Evolutionary conservation across 139 green algal genomes (phyloP).

Genomic region (Raphidocelis subcapitata): DNA sequence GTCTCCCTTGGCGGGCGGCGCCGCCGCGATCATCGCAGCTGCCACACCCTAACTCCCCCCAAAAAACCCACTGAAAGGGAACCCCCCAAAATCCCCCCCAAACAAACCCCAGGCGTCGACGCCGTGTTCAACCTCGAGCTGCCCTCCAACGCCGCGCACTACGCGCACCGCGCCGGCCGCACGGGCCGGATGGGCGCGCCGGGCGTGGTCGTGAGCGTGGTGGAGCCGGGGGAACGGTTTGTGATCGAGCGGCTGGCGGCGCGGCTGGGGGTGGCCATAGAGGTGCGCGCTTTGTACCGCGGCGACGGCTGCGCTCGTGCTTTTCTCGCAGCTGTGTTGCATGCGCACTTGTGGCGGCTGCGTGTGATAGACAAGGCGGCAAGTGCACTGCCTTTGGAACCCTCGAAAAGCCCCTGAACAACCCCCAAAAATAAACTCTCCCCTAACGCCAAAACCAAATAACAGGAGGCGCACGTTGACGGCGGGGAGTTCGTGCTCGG

Average conservation of each 20-base stretch:
- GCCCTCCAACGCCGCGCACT: constrained; percentile 78
- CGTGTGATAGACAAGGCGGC: background rate
- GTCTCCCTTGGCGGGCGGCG: too few species aligned
- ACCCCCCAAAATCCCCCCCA: background rate
- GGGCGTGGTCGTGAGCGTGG: constrained; percentile 73
- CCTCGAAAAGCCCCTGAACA: too few species aligned
- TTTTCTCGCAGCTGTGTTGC: background rate
- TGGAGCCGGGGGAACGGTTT: constrained; percentile 60
- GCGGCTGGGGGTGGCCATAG: constrained; percentile 58
- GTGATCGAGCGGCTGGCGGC: constrained; percentile 74
- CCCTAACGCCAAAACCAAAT: too few species aligned
- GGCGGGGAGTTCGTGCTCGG: background rate
- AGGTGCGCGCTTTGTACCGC: constrained; percentile 18
- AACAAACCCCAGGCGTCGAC: constrained; percentile 50
- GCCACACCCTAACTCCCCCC: too few species aligned
- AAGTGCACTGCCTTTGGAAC: background rate
- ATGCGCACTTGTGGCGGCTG: background rate
- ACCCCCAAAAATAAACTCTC: too few species aligned
- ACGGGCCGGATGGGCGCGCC: constrained; percentile 72
- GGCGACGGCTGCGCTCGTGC: background rate
- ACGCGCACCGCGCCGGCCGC: constrained; percentile 86
- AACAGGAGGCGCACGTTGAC: background rate
- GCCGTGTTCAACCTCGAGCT: constrained; percentile 93
- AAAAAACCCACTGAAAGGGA: too few species aligned
- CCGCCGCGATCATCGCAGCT: too few species aligned